Conservation (phyloP, 192 early-diverging fungal genomes). For the Coemansia sp. region DNA sequence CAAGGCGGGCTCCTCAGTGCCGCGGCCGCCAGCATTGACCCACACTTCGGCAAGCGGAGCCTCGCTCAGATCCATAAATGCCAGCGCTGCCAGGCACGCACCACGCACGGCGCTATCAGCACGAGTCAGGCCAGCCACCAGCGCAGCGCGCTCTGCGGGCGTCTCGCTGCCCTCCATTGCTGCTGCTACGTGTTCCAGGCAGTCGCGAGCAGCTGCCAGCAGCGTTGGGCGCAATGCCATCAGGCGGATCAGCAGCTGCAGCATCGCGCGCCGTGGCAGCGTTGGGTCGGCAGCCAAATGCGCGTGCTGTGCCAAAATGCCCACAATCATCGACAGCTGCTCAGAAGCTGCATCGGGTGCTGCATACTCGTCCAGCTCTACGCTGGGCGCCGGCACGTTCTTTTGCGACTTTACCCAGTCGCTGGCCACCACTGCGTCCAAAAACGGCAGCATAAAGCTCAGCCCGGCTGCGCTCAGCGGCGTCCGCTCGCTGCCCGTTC, state of each 20-base stretch:
- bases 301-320: constrained; percentile 64
- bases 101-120: constrained; percentile 41
- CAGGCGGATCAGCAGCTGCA: constrained; percentile 57
- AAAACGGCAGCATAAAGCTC: constrained; percentile 64
- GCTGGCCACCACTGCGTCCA: constrained; percentile 61
- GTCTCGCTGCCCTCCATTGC: constrained; percentile 48
- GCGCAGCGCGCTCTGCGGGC: constrained; percentile 34
- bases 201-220: constrained; percentile 37
- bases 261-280: constrained; percentile 65
- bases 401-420: constrained; percentile 56
- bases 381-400: constrained; percentile 12
- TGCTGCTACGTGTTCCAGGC: constrained; percentile 58
- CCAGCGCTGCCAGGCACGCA: constrained; percentile 47
- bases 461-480: constrained; percentile 63
- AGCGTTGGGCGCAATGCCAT: constrained; percentile 60
- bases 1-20: constrained; percentile 18
- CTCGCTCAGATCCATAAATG: constrained; percentile 47
- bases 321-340: constrained; percentile 66
- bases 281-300: constrained; percentile 27
- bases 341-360: constrained; percentile 52
- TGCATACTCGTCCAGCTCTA: constrained; percentile 52
- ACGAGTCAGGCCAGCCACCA: constrained; percentile 29
- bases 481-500: constrained; percentile 54
- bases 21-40: constrained; percentile 27
- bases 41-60: constrained; percentile 29